phyloP scores from a whole-genome alignment of 371 early-diverging fungal genomes.

The Globomyces sp. region DNA sequence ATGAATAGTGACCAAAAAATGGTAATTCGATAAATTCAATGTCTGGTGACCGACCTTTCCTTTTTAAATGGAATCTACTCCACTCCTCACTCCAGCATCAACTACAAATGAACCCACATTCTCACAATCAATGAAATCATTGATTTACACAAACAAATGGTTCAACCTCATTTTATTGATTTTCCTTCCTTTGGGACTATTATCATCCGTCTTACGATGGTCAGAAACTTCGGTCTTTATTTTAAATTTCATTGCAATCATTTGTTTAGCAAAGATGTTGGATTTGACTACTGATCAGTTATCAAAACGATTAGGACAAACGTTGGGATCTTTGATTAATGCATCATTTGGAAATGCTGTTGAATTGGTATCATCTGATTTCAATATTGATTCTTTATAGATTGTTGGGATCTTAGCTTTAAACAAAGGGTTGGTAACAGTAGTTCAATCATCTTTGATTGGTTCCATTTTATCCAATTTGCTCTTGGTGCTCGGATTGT shows the following conservation, averaged over 20 bases:
- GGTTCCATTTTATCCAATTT: constrained; percentile 82
- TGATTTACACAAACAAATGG: constrained; percentile 28
- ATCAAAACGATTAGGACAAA: constrained; percentile 64
- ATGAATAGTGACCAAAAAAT: no score
- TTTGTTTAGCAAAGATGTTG: constrained; percentile 80
- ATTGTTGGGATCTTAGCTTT: constrained; percentile 73
- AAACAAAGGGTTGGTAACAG: constrained; percentile 64
- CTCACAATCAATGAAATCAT: constrained; percentile 22
- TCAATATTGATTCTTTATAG: constrained; percentile 8
- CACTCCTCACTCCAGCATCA: not conserved
- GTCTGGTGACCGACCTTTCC: no score
- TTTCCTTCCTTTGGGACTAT: constrained; percentile 75
- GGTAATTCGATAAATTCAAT: no score
- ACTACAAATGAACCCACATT: not conserved
- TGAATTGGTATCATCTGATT: constrained; percentile 55
- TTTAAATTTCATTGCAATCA: constrained; percentile 85
- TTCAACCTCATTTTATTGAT: constrained; percentile 53
- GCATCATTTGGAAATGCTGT: constrained; percentile 86
- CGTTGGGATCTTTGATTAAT: constrained; percentile 73
- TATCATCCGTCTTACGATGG: constrained; percentile 64
- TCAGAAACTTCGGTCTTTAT: constrained; percentile 63
- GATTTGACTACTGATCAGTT: constrained; percentile 70
- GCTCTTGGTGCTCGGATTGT: constrained; percentile 48
- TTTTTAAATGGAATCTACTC: no score
- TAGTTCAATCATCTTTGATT: constrained; percentile 81